Conservation (phyloP, 371 early-diverging fungal genomes). For the Thermomucor indicae-seudaticae region DNA sequence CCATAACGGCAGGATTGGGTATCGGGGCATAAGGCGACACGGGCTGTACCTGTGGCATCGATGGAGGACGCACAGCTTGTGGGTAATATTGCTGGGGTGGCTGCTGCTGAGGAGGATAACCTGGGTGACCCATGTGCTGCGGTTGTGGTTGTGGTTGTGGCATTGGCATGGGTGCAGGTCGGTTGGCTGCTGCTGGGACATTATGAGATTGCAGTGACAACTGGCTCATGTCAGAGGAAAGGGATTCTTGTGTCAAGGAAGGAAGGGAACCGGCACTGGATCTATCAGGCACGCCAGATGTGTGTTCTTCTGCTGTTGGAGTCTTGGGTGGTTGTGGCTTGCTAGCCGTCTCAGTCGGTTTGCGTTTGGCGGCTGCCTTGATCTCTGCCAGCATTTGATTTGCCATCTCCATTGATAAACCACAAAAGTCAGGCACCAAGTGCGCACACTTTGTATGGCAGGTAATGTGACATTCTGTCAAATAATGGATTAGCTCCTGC, state of each 20-base stretch:
- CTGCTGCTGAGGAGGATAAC: conserved; percentile 13
- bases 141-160: conserved; percentile 16
- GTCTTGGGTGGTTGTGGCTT: conserved; percentile 5
- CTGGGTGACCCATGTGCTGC: conserved; percentile 5
- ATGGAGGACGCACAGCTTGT: conserved; percentile 1
- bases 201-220: conserved; percentile 7
- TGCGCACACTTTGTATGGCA: conserved; percentile 89
- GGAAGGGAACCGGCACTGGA: conserved; percentile 8
- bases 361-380: conserved; percentile 59
- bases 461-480: conserved; percentile 71
- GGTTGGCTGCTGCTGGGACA: conserved; percentile 13
- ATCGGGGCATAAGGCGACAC: conserved; percentile 13
- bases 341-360: conserved; percentile 21
- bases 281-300: conserved; percentile 10
- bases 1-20: conserved; percentile 17
- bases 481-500: not conserved
- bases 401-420: conserved; percentile 83
- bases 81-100: conserved; percentile 20
- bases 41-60: conserved; percentile 7
- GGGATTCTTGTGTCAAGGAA: conserved; percentile 1
- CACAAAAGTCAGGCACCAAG: conserved; percentile 93
- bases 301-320: not conserved
- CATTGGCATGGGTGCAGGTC: conserved; percentile 10
- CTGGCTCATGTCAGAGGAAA: conserved; percentile 11
- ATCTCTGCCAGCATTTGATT: conserved; percentile 79